Conservation (phyloP, 768 basidiomycete genomes). For the Mycena alexandri region DNA sequence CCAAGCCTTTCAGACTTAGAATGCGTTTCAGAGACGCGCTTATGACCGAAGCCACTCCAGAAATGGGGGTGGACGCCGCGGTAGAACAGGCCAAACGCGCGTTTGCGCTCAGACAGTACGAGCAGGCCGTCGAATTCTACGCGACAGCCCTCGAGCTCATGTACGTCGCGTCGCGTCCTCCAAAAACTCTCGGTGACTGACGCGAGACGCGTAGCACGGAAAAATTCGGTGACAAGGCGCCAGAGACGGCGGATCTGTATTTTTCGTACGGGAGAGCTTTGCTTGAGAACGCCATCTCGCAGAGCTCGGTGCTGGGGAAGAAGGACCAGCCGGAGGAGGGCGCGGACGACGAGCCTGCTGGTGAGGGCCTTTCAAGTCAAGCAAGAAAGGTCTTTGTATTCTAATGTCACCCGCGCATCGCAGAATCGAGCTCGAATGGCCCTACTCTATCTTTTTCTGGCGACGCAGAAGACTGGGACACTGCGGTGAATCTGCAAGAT, state of each 20-base stretch:
- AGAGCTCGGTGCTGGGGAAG: conserved; percentile 90
- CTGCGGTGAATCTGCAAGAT: conserved; percentile 48
- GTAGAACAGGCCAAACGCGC: conserved; percentile 90
- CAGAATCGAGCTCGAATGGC: conserved; percentile 51
- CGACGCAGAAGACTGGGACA: conserved; percentile 72
- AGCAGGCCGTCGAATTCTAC: conserved; percentile 88
- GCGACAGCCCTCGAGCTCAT: conserved; percentile 85
- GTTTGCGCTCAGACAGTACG: conserved; percentile 88
- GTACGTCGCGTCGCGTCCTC: conserved; percentile 64
- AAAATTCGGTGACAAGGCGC: conserved; percentile 82
- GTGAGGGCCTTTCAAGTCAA: conserved; percentile 18
- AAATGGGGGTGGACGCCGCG: conserved; percentile 62
- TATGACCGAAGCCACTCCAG: conserved; percentile 44
- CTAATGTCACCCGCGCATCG: too few relatives aligned
- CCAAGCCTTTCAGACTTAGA: neutral
- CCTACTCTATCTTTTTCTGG: conserved; percentile 86
- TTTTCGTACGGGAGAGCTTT: conserved; percentile 94
- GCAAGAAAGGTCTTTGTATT: too few relatives aligned
- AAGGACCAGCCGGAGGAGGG: conserved; percentile 81
- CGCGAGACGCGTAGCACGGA: conserved; percentile 69
- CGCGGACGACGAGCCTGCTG: conserved; percentile 48
- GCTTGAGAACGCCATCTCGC: conserved; percentile 90
- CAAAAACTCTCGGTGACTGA: conserved; percentile 36
- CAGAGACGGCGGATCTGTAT: conserved; percentile 89
- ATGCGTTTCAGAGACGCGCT: conserved; percentile 30